Conservation (phyloP, 2,329 filamentous ascomycete species). For the Daldinia sp. region DNA sequence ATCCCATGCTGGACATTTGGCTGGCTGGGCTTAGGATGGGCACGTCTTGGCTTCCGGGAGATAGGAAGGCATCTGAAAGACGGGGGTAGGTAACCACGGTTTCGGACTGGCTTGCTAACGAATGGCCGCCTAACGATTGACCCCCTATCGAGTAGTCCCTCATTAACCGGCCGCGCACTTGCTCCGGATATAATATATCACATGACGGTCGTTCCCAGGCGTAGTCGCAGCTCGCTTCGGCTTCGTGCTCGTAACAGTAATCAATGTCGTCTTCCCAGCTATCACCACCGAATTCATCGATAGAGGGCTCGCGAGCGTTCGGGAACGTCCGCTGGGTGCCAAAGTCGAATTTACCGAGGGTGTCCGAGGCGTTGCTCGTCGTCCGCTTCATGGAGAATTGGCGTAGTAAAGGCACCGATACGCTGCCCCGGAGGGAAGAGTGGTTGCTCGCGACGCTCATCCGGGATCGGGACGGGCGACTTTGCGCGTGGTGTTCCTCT, state of each 20-base stretch:
- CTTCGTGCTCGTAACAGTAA: constrained; percentile 74
- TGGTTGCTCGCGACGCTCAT: constrained; percentile 57
- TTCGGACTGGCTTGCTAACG: constrained; percentile 14
- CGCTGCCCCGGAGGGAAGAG: constrained; percentile 62
- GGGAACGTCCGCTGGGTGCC: constrained; percentile 48
- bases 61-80: constrained; percentile 39
- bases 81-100: constrained; percentile 23
- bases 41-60: constrained; percentile 51
- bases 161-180: constrained; percentile 30
- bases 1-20: constrained; percentile 52
- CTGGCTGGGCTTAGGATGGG: constrained; percentile 61
- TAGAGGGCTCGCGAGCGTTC: constrained; percentile 34
- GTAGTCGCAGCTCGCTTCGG: constrained; percentile 72
- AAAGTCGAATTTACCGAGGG: constrained; percentile 57
- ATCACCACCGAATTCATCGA: constrained; percentile 50
- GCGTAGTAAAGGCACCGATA: constrained; percentile 64
- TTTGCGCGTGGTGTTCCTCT: constrained; percentile 58
- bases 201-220: constrained; percentile 68
- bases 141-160: no score
- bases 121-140: no score
- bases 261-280: constrained; percentile 76
- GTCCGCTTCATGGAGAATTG: constrained; percentile 51
- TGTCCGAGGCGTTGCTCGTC: constrained; percentile 61
- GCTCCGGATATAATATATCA: constrained; percentile 51
- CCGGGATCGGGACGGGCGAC: constrained; percentile 53